A percentile compares a stretch with the other conserved stretches of the same genome.
Evolutionary conservation across 2,329 filamentous ascomycete species (phyloP).

Genomic region (Bretziella fagacearum): DNA sequence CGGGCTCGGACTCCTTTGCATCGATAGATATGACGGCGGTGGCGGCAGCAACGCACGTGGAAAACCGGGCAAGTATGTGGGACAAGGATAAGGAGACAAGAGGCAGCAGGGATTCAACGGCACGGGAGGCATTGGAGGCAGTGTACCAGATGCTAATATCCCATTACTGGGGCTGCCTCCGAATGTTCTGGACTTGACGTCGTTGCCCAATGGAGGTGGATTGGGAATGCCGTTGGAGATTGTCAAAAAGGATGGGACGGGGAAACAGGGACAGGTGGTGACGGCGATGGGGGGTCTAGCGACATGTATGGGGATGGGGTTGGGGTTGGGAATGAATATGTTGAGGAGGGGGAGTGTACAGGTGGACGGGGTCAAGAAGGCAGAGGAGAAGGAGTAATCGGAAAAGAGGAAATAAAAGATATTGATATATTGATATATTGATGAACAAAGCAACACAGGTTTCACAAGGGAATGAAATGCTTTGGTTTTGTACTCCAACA

Average conservation of each 20-base stretch:
- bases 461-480: no score
- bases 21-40: no score
- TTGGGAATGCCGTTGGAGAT: slow-evolving; percentile 16
- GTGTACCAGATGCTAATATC: slow-evolving; percentile 42
- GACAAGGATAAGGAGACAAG: background rate
- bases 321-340: slow-evolving; percentile 25
- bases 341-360: slow-evolving; percentile 34
- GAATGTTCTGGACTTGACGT: slow-evolving; percentile 27
- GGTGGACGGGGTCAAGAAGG: slow-evolving; percentile 19
- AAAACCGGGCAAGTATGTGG: no score
- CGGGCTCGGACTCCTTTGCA: background rate
- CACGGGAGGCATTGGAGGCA: slow-evolving; percentile 20
- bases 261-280: slow-evolving; percentile 17
- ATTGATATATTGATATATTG: background rate
- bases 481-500: no score
- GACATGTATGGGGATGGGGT: slow-evolving; percentile 27
- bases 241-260: background rate
- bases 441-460: no score
- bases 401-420: background rate
- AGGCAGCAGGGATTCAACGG: slow-evolving; percentile 17
- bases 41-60: background rate
- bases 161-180: slow-evolving; percentile 42
- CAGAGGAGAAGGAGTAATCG: background rate
- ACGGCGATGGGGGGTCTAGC: slow-evolving; percentile 18
- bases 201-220: background rate